Conservation (phyloP, 805 yeast species). For the Ogataea polymorpha region DNA sequence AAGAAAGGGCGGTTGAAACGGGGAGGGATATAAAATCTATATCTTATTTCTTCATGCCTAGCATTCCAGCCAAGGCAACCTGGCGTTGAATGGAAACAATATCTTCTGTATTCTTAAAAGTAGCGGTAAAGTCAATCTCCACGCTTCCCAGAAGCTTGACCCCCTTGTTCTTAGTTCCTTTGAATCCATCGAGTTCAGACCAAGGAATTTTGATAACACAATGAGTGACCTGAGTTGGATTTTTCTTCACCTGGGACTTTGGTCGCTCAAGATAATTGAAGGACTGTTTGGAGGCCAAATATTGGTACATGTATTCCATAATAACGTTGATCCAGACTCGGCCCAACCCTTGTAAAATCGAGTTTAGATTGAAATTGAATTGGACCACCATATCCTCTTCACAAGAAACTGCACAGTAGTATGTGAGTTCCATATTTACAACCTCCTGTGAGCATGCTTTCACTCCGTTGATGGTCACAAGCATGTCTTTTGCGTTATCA, state of each 20-base stretch:
- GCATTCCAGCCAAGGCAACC: slow-evolving; percentile 3
- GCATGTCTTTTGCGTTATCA: slow-evolving; percentile 5
- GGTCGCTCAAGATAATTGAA: slow-evolving; percentile 5
- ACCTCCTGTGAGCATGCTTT: not conserved
- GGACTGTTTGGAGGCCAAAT: slow-evolving; percentile 1
- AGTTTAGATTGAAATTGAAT: slow-evolving; percentile 9
- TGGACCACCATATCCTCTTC: slow-evolving; percentile 12
- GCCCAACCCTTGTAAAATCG: slow-evolving; percentile 12
- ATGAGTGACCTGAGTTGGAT: not conserved
- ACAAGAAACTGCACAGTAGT: not conserved
- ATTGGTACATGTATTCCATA: slow-evolving; percentile 12
- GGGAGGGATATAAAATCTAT: not conserved
- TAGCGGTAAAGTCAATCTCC: slow-evolving; percentile 20
- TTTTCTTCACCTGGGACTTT: not conserved
- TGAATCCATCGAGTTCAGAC: slow-evolving; percentile 64
- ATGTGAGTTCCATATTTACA: not conserved
- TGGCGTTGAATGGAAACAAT: slow-evolving; percentile 3
- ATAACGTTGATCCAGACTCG: slow-evolving; percentile 17
- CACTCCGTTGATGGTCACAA: slow-evolving; percentile 1
- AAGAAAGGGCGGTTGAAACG: slow-evolving; percentile 49
- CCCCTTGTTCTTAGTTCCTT: slow-evolving; percentile 59
- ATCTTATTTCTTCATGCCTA: not conserved
- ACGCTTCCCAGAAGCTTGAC: slow-evolving; percentile 48
- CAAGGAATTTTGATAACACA: slow-evolving; percentile 30
- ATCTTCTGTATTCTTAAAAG: slow-evolving; percentile 8